Evolutionary conservation across 163 green algal species (phyloP).

Genomic region (Scenedesmus sp.): DNA sequence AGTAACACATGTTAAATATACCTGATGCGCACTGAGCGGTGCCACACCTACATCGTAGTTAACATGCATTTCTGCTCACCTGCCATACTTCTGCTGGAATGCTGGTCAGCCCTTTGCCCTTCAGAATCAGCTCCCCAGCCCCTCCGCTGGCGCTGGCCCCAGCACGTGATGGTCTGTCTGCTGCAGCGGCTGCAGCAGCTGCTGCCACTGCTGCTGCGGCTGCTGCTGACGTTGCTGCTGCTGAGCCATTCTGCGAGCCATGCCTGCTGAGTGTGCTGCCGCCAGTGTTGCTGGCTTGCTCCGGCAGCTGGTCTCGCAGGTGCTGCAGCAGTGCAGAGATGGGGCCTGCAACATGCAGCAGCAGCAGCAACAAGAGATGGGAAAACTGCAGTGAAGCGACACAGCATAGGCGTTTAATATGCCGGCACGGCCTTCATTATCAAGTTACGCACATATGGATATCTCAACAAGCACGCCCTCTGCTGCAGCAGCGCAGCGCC

Average conservation of each 20-base stretch:
- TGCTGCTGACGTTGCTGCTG: slow-evolving; percentile 1
- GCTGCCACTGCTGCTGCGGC: slow-evolving; percentile 1
- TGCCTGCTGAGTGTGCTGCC: slow-evolving; percentile 14
- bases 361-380: not conserved
- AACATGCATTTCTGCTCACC: not conserved
- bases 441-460: not conserved
- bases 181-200: slow-evolving; percentile 30
- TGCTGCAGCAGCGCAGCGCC: not conserved
- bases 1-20: not conserved
- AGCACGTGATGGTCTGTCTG: not conserved
- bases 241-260: not conserved
- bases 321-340: slow-evolving; percentile 62
- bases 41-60: not conserved
- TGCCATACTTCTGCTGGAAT: slow-evolving; percentile 55
- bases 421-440: not conserved
- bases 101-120: slow-evolving; percentile 42
- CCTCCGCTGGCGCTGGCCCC: not conserved
- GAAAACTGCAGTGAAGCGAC: not conserved
- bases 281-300: slow-evolving; percentile 23
- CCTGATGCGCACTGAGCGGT: not conserved
- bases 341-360: slow-evolving; percentile 45
- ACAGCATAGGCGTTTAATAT: not conserved
- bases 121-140: slow-evolving; percentile 49
- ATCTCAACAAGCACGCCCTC: not conserved
- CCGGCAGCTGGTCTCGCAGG: slow-evolving; percentile 48